Percentiles rank a stretch among this genome's conserved stretches.
Conservation (phyloP, 2,329 filamentous ascomycete species). For the Chrysoporthe austroafricana region DNA sequence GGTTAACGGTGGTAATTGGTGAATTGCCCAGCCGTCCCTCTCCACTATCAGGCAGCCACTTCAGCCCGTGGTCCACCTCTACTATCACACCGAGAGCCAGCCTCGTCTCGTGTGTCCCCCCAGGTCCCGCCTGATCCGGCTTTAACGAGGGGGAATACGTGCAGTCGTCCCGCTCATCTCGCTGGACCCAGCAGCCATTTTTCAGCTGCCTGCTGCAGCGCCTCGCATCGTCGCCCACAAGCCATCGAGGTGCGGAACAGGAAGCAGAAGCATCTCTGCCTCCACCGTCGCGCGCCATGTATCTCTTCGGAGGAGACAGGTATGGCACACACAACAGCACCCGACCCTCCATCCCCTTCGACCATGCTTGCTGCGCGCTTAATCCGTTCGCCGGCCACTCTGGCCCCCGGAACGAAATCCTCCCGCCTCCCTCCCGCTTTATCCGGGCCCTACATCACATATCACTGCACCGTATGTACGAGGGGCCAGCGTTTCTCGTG, state of each 20-base stretch:
- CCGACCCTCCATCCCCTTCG: not conserved
- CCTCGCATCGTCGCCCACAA: not conserved
- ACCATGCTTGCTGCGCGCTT: not conserved
- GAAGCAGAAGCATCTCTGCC: not conserved
- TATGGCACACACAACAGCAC: slow-evolving; percentile 11
- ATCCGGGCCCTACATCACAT: not conserved
- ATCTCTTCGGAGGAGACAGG: slow-evolving; percentile 30
- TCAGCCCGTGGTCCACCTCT: not conserved
- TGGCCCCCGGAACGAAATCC: not conserved
- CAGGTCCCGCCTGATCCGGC: not conserved
- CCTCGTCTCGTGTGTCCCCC: not conserved
- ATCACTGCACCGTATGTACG: not conserved
- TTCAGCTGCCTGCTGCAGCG: too few species aligned
- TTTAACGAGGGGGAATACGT: not conserved
- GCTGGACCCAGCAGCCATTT: not conserved
- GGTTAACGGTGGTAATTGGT: too few species aligned
- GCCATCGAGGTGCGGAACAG: not conserved
- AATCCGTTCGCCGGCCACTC: not conserved
- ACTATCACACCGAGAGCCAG: not conserved
- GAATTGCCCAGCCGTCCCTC: not conserved
- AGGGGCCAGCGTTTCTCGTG: not conserved
- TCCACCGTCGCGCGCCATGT: slow-evolving; percentile 11
- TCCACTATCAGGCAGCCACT: not conserved
- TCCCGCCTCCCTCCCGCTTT: not conserved
- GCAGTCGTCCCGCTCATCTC: not conserved